Conservation (phyloP, 352 stramenopile species). For the Peronospora farinosa region DNA sequence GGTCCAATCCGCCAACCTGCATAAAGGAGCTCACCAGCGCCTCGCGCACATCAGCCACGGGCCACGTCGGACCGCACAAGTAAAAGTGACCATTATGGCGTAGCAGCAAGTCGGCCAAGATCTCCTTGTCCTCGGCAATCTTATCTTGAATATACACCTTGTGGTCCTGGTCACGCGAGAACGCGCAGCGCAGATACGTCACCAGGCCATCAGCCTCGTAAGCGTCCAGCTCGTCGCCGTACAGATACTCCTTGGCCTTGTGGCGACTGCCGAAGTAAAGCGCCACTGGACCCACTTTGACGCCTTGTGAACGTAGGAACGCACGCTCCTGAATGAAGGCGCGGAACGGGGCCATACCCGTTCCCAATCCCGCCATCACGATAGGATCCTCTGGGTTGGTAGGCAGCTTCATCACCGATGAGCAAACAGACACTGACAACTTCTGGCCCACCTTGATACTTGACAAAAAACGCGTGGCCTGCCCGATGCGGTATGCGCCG, state of each 20-base stretch:
- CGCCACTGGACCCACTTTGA: conserved; percentile 67
- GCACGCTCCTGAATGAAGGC: conserved; percentile 87
- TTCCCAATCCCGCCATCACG: conserved; percentile 84
- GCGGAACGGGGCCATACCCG: conserved; percentile 86
- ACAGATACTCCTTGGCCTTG: conserved; percentile 93
- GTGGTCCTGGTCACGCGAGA: conserved; percentile 84
- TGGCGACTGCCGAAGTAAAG: conserved; percentile 95
- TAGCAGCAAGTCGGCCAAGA: conserved; percentile 5
- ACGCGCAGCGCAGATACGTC: conserved; percentile 77
- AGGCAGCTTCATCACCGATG: too few species aligned
- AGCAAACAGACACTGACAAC: too few species aligned
- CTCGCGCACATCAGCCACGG: conserved; percentile 67
- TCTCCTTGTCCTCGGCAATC: conserved; percentile 37
- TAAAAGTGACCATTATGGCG: conserved; percentile 82
- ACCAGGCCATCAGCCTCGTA: conserved; percentile 81
- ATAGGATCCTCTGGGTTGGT: conserved; percentile 40
- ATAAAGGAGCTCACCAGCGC: conserved; percentile 57
- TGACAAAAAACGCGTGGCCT: too few species aligned
- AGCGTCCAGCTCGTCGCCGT: conserved; percentile 86
- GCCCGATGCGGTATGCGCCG: too few species aligned
- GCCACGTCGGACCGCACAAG: conserved; percentile 79
- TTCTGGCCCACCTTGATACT: too few species aligned
- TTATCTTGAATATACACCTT: conserved; percentile 89
- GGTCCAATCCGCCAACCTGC: conserved; percentile 43
- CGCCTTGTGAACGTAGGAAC: conserved; percentile 53